Conservation (phyloP, 2,329 filamentous ascomycete species). For the Plectosphaerella plurivora region DNA sequence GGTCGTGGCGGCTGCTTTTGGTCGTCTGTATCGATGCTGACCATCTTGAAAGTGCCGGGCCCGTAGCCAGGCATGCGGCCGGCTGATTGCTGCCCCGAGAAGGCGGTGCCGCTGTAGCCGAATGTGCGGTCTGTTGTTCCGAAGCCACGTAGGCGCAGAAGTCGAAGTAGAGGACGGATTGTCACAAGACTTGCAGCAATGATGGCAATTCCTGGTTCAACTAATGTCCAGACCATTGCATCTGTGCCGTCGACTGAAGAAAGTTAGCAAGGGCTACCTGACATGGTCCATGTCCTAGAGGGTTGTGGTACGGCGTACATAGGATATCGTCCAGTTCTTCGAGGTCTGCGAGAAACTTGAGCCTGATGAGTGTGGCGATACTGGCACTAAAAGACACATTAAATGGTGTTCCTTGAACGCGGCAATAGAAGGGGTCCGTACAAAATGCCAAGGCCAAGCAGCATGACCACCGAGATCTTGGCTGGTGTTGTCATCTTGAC, state of each 20-base stretch:
- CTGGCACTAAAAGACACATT: constrained; percentile 35
- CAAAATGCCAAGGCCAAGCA: constrained; percentile 48
- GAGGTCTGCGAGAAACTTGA: constrained; percentile 43
- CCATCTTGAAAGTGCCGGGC: constrained; percentile 25
- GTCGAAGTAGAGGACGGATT: constrained; percentile 48
- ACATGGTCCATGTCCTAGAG: neutral
- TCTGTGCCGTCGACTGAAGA: constrained; percentile 40
- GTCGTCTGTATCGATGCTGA: constrained; percentile 27
- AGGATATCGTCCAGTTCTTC: constrained; percentile 40
- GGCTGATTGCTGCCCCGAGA: constrained; percentile 20
- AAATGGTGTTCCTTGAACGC: neutral
- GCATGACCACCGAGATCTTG: constrained; percentile 45
- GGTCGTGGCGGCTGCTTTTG: neutral
- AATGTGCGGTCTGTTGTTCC: constrained; percentile 31
- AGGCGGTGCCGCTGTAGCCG: constrained; percentile 20
- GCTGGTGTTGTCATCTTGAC: constrained; percentile 49
- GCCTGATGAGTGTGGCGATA: constrained; percentile 47
- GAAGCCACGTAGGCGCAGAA: constrained; percentile 43
- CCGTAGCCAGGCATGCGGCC: constrained; percentile 27
- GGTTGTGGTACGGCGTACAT: constrained; percentile 28
- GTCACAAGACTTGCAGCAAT: constrained; percentile 49
- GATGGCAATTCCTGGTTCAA: constrained; percentile 53
- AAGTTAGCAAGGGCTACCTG: neutral
- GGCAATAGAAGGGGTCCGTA: constrained; percentile 16
- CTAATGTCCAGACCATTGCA: constrained; percentile 52